Conservation (phyloP, 1,284 basidiomycete genomes). For the Volvariella surrecta region DNA sequence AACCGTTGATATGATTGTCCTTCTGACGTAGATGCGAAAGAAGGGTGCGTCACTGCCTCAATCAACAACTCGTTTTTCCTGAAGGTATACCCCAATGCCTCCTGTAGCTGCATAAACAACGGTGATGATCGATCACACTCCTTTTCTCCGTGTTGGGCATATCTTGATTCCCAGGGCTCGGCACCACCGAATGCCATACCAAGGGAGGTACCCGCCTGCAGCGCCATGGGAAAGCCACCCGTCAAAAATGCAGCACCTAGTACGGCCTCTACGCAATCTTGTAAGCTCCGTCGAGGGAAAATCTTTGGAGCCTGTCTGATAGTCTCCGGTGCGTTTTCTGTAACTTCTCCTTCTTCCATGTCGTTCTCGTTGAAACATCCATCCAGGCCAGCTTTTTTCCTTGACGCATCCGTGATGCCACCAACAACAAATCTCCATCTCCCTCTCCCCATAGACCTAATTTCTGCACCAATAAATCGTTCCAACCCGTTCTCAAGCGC, state of each 20-base stretch:
- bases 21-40: slow-evolving; percentile 42
- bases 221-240: slow-evolving; percentile 61
- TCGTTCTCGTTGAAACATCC: neutral
- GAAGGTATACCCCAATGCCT: slow-evolving; percentile 64
- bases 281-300: slow-evolving; percentile 62
- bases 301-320: slow-evolving; percentile 20
- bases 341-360: neutral
- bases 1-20: slow-evolving; percentile 72
- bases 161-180: slow-evolving; percentile 52
- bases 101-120: slow-evolving; percentile 51
- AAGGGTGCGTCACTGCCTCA: slow-evolving; percentile 78
- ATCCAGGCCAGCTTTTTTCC: neutral
- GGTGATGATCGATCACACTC: slow-evolving; percentile 24
- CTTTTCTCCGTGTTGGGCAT: slow-evolving; percentile 16
- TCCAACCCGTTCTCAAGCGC: slow-evolving; percentile 60
- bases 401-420: slow-evolving; percentile 20
- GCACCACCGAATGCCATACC: slow-evolving; percentile 66
- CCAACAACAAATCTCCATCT: slow-evolving; percentile 52
- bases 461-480: slow-evolving; percentile 53
- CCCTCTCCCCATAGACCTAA: slow-evolving; percentile 31
- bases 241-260: slow-evolving; percentile 66
- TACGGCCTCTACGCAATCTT: slow-evolving; percentile 80
- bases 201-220: slow-evolving; percentile 55
- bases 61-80: slow-evolving; percentile 50
- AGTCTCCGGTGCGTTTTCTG: neutral